Evolutionary conservation across 768 basidiomycete genomes (phyloP).

Genomic region (Suillus hirtellus): DNA sequence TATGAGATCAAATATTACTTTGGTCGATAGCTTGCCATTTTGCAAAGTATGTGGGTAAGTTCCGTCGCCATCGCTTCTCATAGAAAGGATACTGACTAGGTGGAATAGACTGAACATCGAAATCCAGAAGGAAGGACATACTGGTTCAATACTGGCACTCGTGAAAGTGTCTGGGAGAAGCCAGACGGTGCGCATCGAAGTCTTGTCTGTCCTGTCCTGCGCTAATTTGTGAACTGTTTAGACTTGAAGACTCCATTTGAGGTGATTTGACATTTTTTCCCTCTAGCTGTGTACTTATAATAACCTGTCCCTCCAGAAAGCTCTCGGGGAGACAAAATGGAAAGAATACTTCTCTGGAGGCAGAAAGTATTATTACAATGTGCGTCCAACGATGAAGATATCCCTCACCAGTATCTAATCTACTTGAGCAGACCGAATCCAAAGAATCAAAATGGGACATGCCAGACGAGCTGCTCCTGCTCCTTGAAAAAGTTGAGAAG

Average conservation of each 20-base stretch:
- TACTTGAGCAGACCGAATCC: slow-evolving; percentile 59
- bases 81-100: slow-evolving; percentile 5
- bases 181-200: slow-evolving; percentile 69
- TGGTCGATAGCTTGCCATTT: slow-evolving; percentile 6
- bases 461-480: slow-evolving; percentile 87
- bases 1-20: background rate
- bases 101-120: slow-evolving; percentile 80
- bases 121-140: slow-evolving; percentile 98
- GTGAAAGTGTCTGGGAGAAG: slow-evolving; percentile 97
- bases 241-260: slow-evolving; percentile 93
- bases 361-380: slow-evolving; percentile 89
- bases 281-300: slow-evolving; percentile 9
- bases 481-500: slow-evolving; percentile 85
- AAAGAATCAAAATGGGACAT: slow-evolving; percentile 99
- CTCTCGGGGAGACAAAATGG: slow-evolving; percentile 90
- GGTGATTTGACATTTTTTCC: slow-evolving; percentile 42
- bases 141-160: slow-evolving; percentile 89
- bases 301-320: slow-evolving; percentile 51
- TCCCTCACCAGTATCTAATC: slow-evolving; percentile 4
- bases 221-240: slow-evolving; percentile 24
- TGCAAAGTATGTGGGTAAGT: slow-evolving; percentile 34
- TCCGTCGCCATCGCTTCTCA: background rate
- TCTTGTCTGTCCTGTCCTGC: slow-evolving; percentile 12
- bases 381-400: slow-evolving; percentile 32
- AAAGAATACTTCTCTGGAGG: slow-evolving; percentile 95